Conservation (phyloP, 306 rosid genomes). For the Dalbergia cochinchinensis region DNA sequence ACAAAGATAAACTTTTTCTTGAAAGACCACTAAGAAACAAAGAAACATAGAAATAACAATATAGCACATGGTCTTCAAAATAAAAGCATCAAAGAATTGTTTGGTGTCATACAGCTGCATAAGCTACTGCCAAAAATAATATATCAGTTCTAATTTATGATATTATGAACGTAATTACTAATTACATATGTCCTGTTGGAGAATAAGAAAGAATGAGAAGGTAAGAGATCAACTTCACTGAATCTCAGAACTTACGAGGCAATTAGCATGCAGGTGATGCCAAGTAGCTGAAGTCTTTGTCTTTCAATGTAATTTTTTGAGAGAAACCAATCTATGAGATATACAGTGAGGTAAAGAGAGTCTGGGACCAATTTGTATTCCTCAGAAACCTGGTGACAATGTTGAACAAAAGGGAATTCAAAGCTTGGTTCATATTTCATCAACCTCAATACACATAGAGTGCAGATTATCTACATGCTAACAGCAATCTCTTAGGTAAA, state of each 20-base stretch:
- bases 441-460: background rate
- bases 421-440: background rate
- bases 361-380: constrained; percentile 80
- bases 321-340: constrained; percentile 90
- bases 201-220: constrained; percentile 30
- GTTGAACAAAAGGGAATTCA: constrained; percentile 10
- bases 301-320: constrained; percentile 75
- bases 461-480: background rate
- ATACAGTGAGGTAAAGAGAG: constrained; percentile 84
- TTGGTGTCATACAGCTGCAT: background rate
- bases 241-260: constrained; percentile 79
- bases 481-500: too few species aligned
- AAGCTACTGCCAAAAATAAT: background rate
- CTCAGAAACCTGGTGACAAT: constrained; percentile 76
- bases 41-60: constrained; percentile 21
- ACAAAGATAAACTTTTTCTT: constrained; percentile 3
- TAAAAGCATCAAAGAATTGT: constrained; percentile 3
- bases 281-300: constrained; percentile 84
- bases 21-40: constrained; percentile 26
- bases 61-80: background rate
- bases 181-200: background rate
- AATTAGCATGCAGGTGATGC: constrained; percentile 94
- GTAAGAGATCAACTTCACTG: constrained; percentile 14
- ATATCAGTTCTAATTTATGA: background rate
- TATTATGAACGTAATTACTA: background rate